Evolutionary conservation across 768 basidiomycete species (phyloP), one percentile per base, ranked within the genome.

Genomic region (Mycena vulgaris): DNA sequence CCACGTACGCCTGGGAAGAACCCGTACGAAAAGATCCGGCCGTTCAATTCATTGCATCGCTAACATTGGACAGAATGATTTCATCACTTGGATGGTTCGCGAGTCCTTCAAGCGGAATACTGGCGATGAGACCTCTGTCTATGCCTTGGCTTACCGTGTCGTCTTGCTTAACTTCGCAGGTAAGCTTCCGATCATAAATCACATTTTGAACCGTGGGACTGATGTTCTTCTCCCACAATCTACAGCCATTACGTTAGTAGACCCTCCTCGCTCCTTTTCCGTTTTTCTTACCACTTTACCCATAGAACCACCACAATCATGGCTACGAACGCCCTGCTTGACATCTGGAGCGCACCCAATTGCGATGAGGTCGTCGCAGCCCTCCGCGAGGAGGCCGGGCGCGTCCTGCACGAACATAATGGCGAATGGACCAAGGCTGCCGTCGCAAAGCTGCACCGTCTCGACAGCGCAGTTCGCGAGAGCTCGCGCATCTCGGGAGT

Each of bases 11-110:
- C 11, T 73, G 58, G 57, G 68, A 73, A 17, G 68, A 69, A 39
- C 72, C 72, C 0, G 70, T 72, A 60, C 2, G 63, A 19, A 51
- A 6, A 51, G 16, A 30, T 16, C 23, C 28, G 40, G 11, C 3
- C 47, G 25, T 53, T 16, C 9, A 4, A 6, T 10, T 27, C 7
- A 7, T 30, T 57, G 37, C 7, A 5, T 61, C 25, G n/a, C 4
- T 9, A 21, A 40, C 49, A 9, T n/a, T 28, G 3, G 47, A 28
- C 55, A 71, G 70, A 70, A 73, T 25, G 72, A 73, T 33, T 73
- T 69, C 47, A 62, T 73, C 42, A 73, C 72, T 25, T 73, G 72
- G 72, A 73, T 73, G 72, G 64, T 70, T 40, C 72, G 72, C 28
- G 72, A 73, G 31, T 73, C 72, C 13, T 73, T 73, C 72, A 73